Percentiles rank a stretch among this genome's conserved stretches.
These are phyloP conservation scores for Sphagnum fallax DNA, from an alignment of 228 moss, liverwort and hornwort species.

Conservation along the genomic window DNA sequence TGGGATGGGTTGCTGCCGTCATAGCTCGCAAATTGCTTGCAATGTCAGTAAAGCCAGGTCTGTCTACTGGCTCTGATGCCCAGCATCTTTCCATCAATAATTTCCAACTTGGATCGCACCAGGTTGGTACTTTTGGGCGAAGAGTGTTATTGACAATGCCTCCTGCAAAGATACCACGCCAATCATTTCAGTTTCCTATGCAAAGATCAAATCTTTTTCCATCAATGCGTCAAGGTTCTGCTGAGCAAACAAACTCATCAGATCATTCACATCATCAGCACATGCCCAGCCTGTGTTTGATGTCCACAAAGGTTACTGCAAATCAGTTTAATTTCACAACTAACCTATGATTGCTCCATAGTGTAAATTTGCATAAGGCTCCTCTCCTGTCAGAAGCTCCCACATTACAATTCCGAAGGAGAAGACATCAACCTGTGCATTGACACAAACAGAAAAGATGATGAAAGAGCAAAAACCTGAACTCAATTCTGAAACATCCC, in stretches of 20 bases:
- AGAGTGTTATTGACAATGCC: constrained; percentile 97
- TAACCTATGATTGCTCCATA: constrained; percentile 96
- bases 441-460: neutral
- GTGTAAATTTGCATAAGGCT: constrained; percentile 96
- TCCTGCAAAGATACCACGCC: constrained; percentile 28
- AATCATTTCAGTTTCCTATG: neutral
- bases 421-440: constrained; percentile 79
- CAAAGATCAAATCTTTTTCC: neutral
- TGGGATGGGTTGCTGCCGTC: constrained; percentile 76
- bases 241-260: neutral
- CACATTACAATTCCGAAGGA: constrained; percentile 99
- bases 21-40: constrained; percentile 83
- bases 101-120: constrained; percentile 97
- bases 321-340: neutral
- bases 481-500: neutral
- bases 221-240: neutral
- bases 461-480: neutral
- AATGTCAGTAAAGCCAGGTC: constrained; percentile 81
- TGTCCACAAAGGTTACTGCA: neutral
- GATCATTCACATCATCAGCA: neutral
- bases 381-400: constrained; percentile 97
- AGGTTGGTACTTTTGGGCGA: constrained; percentile 80
- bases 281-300: neutral
- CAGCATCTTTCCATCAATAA: constrained; percentile 94
- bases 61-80: constrained; percentile 64